phyloP scores from a whole-genome alignment of 495 filamentous ascomycete species.

The Aspergillus heteromorphus region DNA sequence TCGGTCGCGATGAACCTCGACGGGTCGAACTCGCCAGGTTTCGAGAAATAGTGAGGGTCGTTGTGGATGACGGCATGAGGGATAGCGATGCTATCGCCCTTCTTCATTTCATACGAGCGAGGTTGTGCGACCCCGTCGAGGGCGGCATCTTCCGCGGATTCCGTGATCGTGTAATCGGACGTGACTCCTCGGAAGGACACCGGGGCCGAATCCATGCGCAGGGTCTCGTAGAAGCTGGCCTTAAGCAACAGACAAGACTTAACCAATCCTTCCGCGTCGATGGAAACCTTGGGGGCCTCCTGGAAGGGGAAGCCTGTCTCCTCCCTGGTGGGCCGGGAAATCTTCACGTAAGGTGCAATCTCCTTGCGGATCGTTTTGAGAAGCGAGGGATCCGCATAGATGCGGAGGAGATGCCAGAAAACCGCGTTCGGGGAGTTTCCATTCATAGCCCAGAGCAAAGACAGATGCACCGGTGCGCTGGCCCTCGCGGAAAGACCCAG shows the following conservation, averaged over 20 bases:
- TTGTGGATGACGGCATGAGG: conserved; percentile 46
- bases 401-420: conserved; percentile 54
- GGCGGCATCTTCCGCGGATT: conserved; percentile 36
- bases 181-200: conserved; percentile 40
- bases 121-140: conserved; percentile 18
- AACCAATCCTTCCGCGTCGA: conserved; percentile 42
- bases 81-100: conserved; percentile 44
- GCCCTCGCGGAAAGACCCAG: conserved; percentile 24
- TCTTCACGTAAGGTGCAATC: conserved; percentile 40
- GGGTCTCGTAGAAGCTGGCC: conserved; percentile 49
- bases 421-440: conserved; percentile 46
- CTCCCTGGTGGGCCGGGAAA: conserved; percentile 36
- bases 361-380: conserved; percentile 49
- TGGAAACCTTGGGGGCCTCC: conserved; percentile 44
- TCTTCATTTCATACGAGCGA: conserved; percentile 39
- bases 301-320: conserved; percentile 48
- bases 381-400: conserved; percentile 42
- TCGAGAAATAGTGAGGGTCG: conserved; percentile 43
- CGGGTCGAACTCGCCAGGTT: conserved; percentile 48
- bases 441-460: conserved; percentile 49
- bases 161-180: conserved; percentile 39
- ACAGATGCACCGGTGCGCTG: conserved; percentile 33
- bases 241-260: conserved; percentile 47
- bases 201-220: conserved; percentile 47
- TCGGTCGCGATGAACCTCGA: conserved; percentile 46